Conservation (phyloP, 345 rosid genomes). For the Conringia planisiliqua region DNA sequence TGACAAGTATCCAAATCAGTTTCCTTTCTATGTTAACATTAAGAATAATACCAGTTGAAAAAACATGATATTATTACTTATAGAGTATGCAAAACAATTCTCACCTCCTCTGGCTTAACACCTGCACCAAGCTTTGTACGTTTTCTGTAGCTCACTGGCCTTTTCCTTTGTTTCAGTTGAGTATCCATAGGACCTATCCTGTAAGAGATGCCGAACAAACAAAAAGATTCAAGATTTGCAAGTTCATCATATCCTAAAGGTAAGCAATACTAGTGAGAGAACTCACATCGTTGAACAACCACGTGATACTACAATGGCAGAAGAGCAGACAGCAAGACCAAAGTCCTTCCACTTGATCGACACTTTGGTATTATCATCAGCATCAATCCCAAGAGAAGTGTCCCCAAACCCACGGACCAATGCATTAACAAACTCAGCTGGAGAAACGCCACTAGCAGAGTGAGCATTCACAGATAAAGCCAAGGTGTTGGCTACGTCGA, state of each 20-base stretch:
- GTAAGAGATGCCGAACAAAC: neutral
- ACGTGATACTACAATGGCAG: slow-evolving; percentile 34
- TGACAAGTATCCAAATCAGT: neutral
- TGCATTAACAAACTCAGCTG: slow-evolving; percentile 51
- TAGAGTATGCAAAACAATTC: neutral
- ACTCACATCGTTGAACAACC: slow-evolving; percentile 77
- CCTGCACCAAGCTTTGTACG: slow-evolving; percentile 46
- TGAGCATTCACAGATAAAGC: slow-evolving; percentile 58
- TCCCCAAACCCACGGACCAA: slow-evolving; percentile 47
- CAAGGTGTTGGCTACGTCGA: slow-evolving; percentile 53
- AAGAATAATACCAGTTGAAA: neutral
- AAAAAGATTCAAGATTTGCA: neutral
- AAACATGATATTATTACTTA: no score
- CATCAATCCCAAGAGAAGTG: slow-evolving; percentile 24
- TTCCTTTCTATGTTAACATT: neutral
- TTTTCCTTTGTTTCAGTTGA: slow-evolving; percentile 59
- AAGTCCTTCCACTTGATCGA: slow-evolving; percentile 58
- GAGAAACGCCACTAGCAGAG: slow-evolving; percentile 50
- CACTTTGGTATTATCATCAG: slow-evolving; percentile 36
- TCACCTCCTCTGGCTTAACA: slow-evolving; percentile 71
- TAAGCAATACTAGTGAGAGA: neutral
- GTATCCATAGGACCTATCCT: slow-evolving; percentile 81
- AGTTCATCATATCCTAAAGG: neutral
- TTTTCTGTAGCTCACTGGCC: slow-evolving; percentile 25
- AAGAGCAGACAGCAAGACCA: slow-evolving; percentile 52